Evolutionary conservation across 768 basidiomycete species (phyloP).

Genomic region (Ramaria sp.): DNA sequence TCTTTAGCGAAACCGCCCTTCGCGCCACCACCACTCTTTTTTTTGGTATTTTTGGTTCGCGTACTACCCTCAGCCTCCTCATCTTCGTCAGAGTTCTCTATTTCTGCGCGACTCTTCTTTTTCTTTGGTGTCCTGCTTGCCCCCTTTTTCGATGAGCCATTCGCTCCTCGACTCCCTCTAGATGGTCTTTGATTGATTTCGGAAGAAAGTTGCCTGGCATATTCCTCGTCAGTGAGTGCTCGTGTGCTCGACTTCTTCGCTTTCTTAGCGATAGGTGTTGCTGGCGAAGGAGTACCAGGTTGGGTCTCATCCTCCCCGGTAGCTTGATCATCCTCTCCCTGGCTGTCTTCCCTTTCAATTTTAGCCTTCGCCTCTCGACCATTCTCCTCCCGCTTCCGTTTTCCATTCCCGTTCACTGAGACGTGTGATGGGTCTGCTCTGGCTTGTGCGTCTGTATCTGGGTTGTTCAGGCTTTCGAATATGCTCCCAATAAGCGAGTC

Average conservation of each 20-base stretch:
- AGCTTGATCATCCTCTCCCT: constrained; percentile 17
- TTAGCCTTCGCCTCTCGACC: constrained; percentile 14
- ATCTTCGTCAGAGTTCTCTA: constrained; percentile 37
- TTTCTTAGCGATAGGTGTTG: constrained; percentile 28
- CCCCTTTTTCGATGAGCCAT: constrained; percentile 18
- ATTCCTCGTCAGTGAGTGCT: constrained; percentile 55
- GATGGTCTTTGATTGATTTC: constrained; percentile 54
- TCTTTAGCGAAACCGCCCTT: constrained; percentile 75
- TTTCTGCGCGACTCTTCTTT: constrained; percentile 44
- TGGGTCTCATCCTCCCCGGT: constrained; percentile 23
- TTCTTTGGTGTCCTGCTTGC: constrained; percentile 33
- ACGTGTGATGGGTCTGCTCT: constrained; percentile 12
- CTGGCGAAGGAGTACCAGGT: constrained; percentile 5
- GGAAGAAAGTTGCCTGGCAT: constrained; percentile 59
- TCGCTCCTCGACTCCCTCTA: constrained; percentile 25
- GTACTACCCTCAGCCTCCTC: constrained; percentile 33
- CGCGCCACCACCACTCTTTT: constrained; percentile 30
- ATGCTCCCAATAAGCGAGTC: constrained; percentile 58
- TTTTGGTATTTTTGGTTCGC: constrained; percentile 28
- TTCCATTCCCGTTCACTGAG: constrained; percentile 21
- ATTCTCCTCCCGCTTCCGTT: constrained; percentile 13
- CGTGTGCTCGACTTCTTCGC: constrained; percentile 27
- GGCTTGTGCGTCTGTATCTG: constrained; percentile 16
- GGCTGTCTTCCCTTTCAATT: constrained; percentile 14
- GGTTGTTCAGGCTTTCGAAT: constrained; percentile 45